Base-by-base conservation (phyloP, 352 stramenopile genomes). In the Globisporangium canariense region DNA sequence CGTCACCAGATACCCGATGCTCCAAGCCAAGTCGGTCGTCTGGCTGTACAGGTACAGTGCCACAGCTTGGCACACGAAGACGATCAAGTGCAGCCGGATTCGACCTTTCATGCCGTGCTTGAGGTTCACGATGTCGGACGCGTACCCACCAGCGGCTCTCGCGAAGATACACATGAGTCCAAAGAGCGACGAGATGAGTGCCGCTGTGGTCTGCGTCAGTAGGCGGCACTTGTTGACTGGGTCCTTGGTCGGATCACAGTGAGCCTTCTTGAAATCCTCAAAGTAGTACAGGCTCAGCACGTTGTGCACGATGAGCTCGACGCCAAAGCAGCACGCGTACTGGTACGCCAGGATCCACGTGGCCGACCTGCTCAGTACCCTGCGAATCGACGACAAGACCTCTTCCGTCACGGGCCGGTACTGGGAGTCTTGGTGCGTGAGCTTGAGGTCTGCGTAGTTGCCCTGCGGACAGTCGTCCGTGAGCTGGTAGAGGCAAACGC, bases 301-400 rank as follows among this genome's bases (percentile, higher is more conserved):
- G 70, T 98, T 98, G 80, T 98, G 96, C 56, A 98, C 91, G 52
- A 95, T 95, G 3, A 98, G 74, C 67, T 98, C 94, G 43, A 98
- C 83, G 50, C 95, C 95, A 68, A 98, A 98, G 71, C 88, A 98
- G 65, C 83, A 93, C 41, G 85, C 91, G 65, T 98, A 98, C 69
- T 97, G 88, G 62, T 95, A 69, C 68, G 89, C 88, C 41, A 98
- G 72, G 63, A 98, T 77, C 93, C 93, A 98, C 8, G 89, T 96
- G 67, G 94, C 95, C 2, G 78, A 65, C 1, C 65, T 22, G 3
- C 25, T 20, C 5, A 60, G 50, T 0, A 75, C 91, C 16, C 67
- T 85, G 67, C 58, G 75, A 41, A 75, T 52, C 3, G 41, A 55
- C 6, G 10, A 40, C 9, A 2, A 11, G n/a, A 62, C 38, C 18